These are phyloP conservation scores for Coniochaeta sp. DNA, from an alignment of 2,329 filamentous ascomycete species.

Conservation along the genomic window DNA sequence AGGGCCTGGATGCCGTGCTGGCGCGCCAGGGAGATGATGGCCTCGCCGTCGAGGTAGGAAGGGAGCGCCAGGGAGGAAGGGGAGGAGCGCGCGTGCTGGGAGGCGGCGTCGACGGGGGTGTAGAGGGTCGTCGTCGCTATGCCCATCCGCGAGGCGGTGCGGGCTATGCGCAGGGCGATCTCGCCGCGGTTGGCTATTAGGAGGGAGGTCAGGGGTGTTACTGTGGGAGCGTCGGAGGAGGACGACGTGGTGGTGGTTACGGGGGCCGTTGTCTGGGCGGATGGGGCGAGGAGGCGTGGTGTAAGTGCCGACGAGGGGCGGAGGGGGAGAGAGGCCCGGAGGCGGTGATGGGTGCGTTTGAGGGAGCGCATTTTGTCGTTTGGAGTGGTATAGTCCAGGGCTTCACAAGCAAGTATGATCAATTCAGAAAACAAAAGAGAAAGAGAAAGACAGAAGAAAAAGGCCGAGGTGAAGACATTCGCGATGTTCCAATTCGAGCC, in stretches of 20 bases:
- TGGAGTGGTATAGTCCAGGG: too few relatives aligned
- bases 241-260: conserved; percentile 22
- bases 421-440: too few relatives aligned
- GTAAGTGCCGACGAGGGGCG: conserved; percentile 1
- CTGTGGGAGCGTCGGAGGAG: conserved; percentile 16
- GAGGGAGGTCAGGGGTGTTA: conserved; percentile 63
- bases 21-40: conserved; percentile 84
- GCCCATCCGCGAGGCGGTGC: conserved; percentile 79
- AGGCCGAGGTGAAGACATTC: neutral
- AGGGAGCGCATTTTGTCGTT: conserved; percentile 45
- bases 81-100: conserved; percentile 83
- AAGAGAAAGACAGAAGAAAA: neutral
- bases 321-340: conserved; percentile 23
- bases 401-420: too few relatives aligned
- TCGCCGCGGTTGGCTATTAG: conserved; percentile 96
- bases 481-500: neutral
- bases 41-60: conserved; percentile 87
- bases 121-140: conserved; percentile 93
- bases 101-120: conserved; percentile 79
- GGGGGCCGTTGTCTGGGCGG: conserved; percentile 7
- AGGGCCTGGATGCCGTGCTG: conserved; percentile 81
- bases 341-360: conserved; percentile 40
- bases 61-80: conserved; percentile 78
- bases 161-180: conserved; percentile 88
- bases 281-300: conserved; percentile 3